These are phyloP conservation scores for Tetrahymena borealis DNA, from an alignment of 73 alveolate species.

Conservation along the genomic window DNA sequence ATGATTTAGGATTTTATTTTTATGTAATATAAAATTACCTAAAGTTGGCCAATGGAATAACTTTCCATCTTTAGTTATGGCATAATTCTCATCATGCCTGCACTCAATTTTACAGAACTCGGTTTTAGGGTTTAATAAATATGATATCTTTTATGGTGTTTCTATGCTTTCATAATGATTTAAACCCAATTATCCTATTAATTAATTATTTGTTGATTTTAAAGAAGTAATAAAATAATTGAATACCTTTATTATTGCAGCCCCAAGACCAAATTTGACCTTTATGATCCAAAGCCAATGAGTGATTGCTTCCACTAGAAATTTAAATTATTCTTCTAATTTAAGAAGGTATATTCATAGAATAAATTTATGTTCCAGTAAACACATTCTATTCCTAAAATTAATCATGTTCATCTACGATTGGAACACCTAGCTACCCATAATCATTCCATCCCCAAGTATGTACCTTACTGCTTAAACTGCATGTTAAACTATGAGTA, in stretches of 20 bases:
- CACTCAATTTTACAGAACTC: background rate
- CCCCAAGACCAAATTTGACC: background rate
- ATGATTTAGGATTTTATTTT: too few relatives aligned
- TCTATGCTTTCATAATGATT: background rate
- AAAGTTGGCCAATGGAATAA: background rate
- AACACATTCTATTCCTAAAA: background rate
- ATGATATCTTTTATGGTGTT: background rate
- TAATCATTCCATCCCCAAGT: slow-evolving; percentile 82
- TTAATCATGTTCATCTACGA: background rate
- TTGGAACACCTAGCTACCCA: slow-evolving; percentile 44
- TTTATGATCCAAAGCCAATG: slow-evolving; percentile 57
- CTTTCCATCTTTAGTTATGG: background rate
- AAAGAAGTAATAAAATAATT: background rate
- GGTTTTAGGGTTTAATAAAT: background rate
- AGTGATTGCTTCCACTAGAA: slow-evolving; percentile 75
- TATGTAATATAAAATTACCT: background rate
- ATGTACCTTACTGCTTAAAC: slow-evolving; percentile 57
- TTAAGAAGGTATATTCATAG: background rate
- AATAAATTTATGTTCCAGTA: background rate
- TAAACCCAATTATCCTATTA: background rate
- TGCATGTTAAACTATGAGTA: slow-evolving; percentile 69
- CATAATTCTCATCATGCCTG: background rate
- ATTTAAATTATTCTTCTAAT: slow-evolving; percentile 33
- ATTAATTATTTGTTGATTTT: background rate
- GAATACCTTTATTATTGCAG: background rate